Base-by-base conservation (phyloP, 2,329 filamentous ascomycete genomes). In the Talaromyces sp. region DNA sequence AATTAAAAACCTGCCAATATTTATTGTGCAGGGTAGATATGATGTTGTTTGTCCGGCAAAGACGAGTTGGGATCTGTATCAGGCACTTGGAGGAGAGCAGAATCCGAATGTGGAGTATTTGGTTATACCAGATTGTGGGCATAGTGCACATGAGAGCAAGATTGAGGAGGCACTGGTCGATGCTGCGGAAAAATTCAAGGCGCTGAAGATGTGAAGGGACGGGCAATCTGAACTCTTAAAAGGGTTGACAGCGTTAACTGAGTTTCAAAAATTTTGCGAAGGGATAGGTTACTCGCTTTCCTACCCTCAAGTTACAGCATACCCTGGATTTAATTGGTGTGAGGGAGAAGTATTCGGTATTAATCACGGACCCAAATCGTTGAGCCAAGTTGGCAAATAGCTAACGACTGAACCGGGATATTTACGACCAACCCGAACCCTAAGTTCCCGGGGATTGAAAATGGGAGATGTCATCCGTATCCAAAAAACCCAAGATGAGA, bases 81-180 rank as follows among this genome's bases (percentile, higher is more conserved):
- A 54, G 30, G 52, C 52, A 5, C 52, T 54, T 33, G 52, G 52
- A 54, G 52, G 52, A 12, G 14, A 54, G 5, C 6, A 28, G 30
- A 54, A 54, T 54, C 52, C 52, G 28, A 33, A 54, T 18, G 52
- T 54, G 14, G 28, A 54, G 12, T 54, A 54, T 54, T 3, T 54
- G 12, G 30, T 54, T 54, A 18, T 54, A 54, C 28, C 28, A 18
- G 52, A 54, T 54, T 31, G 52, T 33, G 52, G 52, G 14, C 52
- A 54, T 54, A 54, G 52, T 54, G 52, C 52, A 18, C 52, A 54
- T 54, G 52, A 54, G 52, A 31, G 7, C 30, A 54, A 54, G 52
- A 54, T 54, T 54, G 52, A 54, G 14, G 30, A 54, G 52, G 52
- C 44, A 27, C 30, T 52, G 31, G 57, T 47, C 40, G 33, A 57